A percentile compares a stretch with the other conserved stretches of the same genome.
Evolutionary conservation across 1,139 yeast genomes (phyloP).

Genomic region (Geotrichum citri-aurantii): DNA sequence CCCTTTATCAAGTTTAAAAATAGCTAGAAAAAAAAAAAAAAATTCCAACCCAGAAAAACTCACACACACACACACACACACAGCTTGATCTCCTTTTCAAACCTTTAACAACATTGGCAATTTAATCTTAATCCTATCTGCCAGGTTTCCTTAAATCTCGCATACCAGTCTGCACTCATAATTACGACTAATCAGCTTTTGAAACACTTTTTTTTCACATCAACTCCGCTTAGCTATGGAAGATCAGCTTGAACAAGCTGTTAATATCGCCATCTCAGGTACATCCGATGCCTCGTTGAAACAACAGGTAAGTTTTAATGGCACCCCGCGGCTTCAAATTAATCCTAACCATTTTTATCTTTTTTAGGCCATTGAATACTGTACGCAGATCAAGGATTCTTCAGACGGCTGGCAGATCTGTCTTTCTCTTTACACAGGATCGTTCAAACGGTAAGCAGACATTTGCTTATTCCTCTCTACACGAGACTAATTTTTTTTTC

Average conservation of each 20-base stretch:
- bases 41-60: too few species aligned
- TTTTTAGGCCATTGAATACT: constrained; percentile 66
- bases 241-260: constrained; percentile 88
- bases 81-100: too few species aligned
- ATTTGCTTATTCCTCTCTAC: not conserved
- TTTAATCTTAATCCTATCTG: not conserved
- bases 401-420: constrained; percentile 78
- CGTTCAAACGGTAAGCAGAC: constrained; percentile 27
- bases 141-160: not conserved
- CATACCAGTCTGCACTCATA: not conserved
- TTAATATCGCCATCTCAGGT: constrained; percentile 78
- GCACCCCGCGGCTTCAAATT: not conserved
- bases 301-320: constrained; percentile 45
- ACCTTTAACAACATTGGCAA: not conserved
- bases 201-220: not conserved
- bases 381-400: constrained; percentile 69
- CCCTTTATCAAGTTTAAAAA: too few species aligned
- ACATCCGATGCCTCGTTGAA: constrained; percentile 64
- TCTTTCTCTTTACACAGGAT: constrained; percentile 50
- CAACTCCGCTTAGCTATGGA: constrained; percentile 46
- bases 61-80: too few species aligned
- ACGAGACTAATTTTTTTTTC: not conserved
- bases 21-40: too few species aligned
- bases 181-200: not conserved
- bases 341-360: not conserved